Evolutionary conservation across 2,329 filamentous ascomycete species (phyloP).

Genomic region (Colletotrichum salicis): DNA sequence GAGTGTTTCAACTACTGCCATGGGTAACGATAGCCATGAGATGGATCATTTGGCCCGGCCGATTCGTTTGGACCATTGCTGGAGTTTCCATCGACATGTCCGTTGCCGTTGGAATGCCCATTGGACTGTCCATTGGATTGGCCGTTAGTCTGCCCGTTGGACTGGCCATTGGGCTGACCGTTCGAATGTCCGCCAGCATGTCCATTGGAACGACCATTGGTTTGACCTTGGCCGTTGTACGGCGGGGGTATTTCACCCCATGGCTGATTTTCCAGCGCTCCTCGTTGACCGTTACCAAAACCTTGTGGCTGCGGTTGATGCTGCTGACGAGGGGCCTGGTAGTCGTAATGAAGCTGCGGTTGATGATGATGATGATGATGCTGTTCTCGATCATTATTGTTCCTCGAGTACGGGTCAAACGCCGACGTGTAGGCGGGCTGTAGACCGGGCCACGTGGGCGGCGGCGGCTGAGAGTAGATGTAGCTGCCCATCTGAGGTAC

Average conservation of each 20-base stretch:
- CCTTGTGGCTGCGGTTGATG: slow-evolving; percentile 4
- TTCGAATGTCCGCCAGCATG: background rate
- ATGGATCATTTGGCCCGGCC: slow-evolving; percentile 24
- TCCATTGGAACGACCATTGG: background rate
- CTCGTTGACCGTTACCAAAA: background rate
- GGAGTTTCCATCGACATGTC: background rate
- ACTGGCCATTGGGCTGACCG: background rate
- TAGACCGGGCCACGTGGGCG: slow-evolving; percentile 28
- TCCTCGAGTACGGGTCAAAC: slow-evolving; percentile 13
- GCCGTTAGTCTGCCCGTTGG: background rate
- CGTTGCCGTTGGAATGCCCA: background rate
- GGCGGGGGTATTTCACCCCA: slow-evolving; percentile 11
- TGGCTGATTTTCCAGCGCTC: background rate
- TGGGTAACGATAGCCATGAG: slow-evolving; percentile 31
- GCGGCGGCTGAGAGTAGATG: slow-evolving; percentile 24
- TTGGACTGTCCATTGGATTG: background rate
- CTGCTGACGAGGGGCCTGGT: slow-evolving; percentile 1
- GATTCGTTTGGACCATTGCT: background rate
- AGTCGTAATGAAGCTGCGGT: background rate
- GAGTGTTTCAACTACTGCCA: slow-evolving; percentile 34
- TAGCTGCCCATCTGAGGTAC: slow-evolving; percentile 15
- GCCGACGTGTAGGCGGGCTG: slow-evolving; percentile 32
- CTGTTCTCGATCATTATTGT: background rate
- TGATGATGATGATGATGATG: slow-evolving; percentile 8
- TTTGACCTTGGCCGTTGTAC: slow-evolving; percentile 18